phyloP scores from a whole-genome alignment of 352 stramenopile genomes.

The Pythium utonaiense region DNA sequence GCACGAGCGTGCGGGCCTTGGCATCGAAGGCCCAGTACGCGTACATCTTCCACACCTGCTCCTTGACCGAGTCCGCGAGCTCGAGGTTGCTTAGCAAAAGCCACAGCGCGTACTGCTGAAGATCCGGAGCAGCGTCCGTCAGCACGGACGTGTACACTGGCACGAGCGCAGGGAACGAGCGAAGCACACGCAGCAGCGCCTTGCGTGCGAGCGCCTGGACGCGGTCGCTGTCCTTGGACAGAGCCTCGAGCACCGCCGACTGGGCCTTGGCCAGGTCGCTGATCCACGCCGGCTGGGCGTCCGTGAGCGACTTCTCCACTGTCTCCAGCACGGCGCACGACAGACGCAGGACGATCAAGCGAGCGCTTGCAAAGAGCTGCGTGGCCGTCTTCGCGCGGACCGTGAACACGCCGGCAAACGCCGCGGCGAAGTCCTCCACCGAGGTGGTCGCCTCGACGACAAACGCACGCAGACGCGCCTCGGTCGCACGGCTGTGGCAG shows the following conservation, averaged over 20 bases:
- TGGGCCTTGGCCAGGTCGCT: slow-evolving; percentile 42
- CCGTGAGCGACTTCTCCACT: slow-evolving; percentile 14
- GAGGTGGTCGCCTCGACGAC: slow-evolving; percentile 29
- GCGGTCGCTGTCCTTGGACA: slow-evolving; percentile 40
- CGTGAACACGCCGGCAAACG: slow-evolving; percentile 47
- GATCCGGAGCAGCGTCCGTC: slow-evolving; percentile 26
- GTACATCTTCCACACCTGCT: slow-evolving; percentile 56
- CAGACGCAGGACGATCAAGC: slow-evolving; percentile 54
- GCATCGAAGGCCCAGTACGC: slow-evolving; percentile 75
- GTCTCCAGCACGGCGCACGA: slow-evolving; percentile 51
- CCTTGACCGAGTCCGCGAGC: slow-evolving; percentile 30
- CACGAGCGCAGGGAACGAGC: slow-evolving; percentile 37
- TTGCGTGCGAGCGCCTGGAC: slow-evolving; percentile 41
- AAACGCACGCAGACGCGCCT: slow-evolving; percentile 51
- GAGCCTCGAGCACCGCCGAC: slow-evolving; percentile 54
- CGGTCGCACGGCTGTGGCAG: slow-evolving; percentile 50
- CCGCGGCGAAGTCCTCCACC: slow-evolving; percentile 43
- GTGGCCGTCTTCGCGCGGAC: slow-evolving; percentile 34
- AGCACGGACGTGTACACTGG: slow-evolving; percentile 40
- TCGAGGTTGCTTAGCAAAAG: slow-evolving; percentile 35
- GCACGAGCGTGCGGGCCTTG: slow-evolving; percentile 48
- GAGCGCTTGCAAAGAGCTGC: slow-evolving; percentile 51
- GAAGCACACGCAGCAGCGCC: slow-evolving; percentile 41
- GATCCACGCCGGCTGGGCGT: slow-evolving; percentile 35
- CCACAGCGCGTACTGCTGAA: slow-evolving; percentile 67